These are phyloP conservation scores for Chaetomium cochliodes DNA, from an alignment of 495 filamentous ascomycete genomes.

Conservation along the genomic window DNA sequence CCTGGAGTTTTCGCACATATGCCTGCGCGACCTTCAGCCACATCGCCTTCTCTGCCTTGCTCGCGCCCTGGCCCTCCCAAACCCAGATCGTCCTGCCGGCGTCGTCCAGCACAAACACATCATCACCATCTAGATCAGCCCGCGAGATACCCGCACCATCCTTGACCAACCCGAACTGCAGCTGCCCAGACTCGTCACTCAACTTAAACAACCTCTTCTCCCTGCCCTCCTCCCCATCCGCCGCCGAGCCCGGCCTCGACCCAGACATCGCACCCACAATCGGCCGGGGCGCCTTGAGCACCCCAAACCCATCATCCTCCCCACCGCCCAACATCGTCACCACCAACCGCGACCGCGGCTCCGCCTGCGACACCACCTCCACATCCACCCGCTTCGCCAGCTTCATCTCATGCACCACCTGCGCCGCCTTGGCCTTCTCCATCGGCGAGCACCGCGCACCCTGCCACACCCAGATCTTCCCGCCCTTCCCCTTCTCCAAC, in stretches of 20 bases:
- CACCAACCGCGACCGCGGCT: constrained; percentile 2
- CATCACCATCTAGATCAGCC: constrained; percentile 1
- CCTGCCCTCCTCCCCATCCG: background rate
- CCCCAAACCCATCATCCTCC: background rate
- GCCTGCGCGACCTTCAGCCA: constrained; percentile 10
- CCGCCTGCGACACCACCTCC: constrained; percentile 7
- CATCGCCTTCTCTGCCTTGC: constrained; percentile 10
- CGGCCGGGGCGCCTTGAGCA: background rate
- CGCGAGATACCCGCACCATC: background rate
- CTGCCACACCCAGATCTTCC: constrained; percentile 14
- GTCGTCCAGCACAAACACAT: constrained; percentile 12
- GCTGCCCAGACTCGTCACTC: constrained; percentile 2
- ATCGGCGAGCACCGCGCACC: constrained; percentile 5
- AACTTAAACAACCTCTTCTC: constrained; percentile 4
- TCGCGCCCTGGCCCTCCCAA: constrained; percentile 4
- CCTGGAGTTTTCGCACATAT: background rate
- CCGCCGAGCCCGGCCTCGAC: background rate
- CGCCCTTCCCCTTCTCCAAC: background rate
- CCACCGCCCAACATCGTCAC: background rate
- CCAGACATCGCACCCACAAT: background rate
- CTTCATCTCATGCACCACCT: constrained; percentile 9
- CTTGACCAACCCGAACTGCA: constrained; percentile 8
- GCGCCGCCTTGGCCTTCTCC: constrained; percentile 11
- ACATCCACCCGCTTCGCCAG: constrained; percentile 4
- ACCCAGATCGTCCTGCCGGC: constrained; percentile 1